Base-by-base conservation (phyloP, 306 rosid species). In the Cicer judaicum region DNA sequence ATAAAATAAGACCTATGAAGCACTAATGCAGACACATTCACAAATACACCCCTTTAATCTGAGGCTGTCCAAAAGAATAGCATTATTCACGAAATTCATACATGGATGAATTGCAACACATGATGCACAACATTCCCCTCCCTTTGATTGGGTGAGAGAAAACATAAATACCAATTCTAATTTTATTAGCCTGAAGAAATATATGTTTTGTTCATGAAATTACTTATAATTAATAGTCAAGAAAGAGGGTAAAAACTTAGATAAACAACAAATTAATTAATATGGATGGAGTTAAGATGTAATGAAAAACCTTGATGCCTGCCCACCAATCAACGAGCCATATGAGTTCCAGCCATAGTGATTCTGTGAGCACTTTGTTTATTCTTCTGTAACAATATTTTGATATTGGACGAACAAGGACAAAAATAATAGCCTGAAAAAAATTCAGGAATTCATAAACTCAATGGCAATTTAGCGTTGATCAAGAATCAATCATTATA, bases 241-340 rank as follows among this genome's bases (percentile, higher is more conserved):
- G 14, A 43, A 56, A 55, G 29, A 79, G 24, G 47, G 12, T 62
- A 34, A 39, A 62, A 74, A 19, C n/a, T 10, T 11, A 18, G 12
- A 24, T 24, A 61, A 61, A 61, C 40, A 75, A 43, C 11, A 34
- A 64, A 38, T 57, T 24, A 10, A 57, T 24, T 42, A 46, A 46
- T 9, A 21, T 5, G 13, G 29, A 42, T 7, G 43, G 48, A 18
- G 47, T 41, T 56, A 72, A 72, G 70, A 53, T 29, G 36, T 29
- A 83, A 74, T 4, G 3, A 19, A 78, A 44, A 50, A 89, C 98
- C 98, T 89, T 88, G 80, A 86, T 62, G 14, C 86, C 88, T 10
- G 91, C 94, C 97, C 98, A 89, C 98, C 98, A 93, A 86, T 93
- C 96, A 72, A 91, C 56, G 29, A 93, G 94, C 87, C 93, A 93